Base-by-base conservation (phyloP, 2,329 filamentous ascomycete genomes). In the Phaeoacremonium minimum region DNA sequence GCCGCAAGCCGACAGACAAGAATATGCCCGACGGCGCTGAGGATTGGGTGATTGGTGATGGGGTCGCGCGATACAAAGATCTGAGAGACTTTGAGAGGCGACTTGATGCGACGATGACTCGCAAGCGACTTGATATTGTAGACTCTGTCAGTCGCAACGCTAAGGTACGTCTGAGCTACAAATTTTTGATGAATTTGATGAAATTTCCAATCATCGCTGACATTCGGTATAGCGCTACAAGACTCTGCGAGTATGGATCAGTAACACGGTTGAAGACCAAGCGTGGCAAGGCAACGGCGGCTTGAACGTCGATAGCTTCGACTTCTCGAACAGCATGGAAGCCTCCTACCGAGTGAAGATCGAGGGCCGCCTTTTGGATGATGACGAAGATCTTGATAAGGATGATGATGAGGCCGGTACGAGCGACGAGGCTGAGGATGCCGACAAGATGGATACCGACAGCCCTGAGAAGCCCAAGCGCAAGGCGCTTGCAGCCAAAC, bases 221-320 rank as follows among this genome's bases (percentile, higher is more conserved):
- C 38, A 26, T 6, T 17, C 9, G 13, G 6, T 35, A 15, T 38
- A 87, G 77, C 79, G 86, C 47, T 85, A 83, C 60, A 86, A 84
- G 55, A 95, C 88, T 4, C 71, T 98, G 61, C 85, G 91, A 44
- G 77, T 98, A 45, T 97, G 89, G 89, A 83, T 98, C 52, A 90
- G 82, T 52, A 98, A 98, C 62, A 95, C 89, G 2, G 88, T 84
- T 20, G 88, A 96, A 60, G 87, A 93, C 54, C 93, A 98, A 64
- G 83, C 85, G 19, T 97, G 93, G 93, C 93, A 98, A 63, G 75
- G 72, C 28, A 77, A 73, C 49, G 71, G 69, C 28, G 71, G 69
- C 28, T 68, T 84, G 42, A 82, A 83, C 42, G 75, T 83, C 9
- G 83, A 91, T 55, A 78, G 77, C 22, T 93, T 93, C 46, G 89